Evolutionary conservation across 345 rosid species (phyloP), one percentile per base, ranked within the genome.

Genomic region (Luvunga scandens): DNA sequence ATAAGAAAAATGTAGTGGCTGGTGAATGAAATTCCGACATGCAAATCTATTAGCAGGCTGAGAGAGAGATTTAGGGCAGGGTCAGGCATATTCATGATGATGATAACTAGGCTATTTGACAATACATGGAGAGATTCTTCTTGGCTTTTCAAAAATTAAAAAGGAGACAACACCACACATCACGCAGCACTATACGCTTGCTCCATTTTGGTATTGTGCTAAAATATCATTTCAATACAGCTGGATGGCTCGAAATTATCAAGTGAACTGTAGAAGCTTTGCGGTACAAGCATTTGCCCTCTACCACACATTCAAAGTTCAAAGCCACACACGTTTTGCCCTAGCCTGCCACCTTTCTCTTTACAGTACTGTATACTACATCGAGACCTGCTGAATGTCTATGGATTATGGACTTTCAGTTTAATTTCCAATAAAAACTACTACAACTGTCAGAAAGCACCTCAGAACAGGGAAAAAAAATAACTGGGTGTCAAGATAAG

Each of bases 1-100:
- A 77, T 77, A 77, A 6, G n/a, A 63, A 24, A 57, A 45, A 13
- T 13, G 25, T 2, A 7, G 13, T 22, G 33, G 36, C 12, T 7
- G 16, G 27, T 53, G 53, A 50, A 33, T 0, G 38, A 6, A 61
- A 30, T 18, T 36, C 69, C 69, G 67, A 74, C 69, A 64, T 63
- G 70, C 38, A 64, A 75, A 75, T 75, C 78, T 75, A 48, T 21
- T 2, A 16, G 27, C 78, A 75, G 78, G 45, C 77, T 74, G 78
- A 45, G 61, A 9, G 28, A 18, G 24, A 75, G 78, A 75, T 75
- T 75, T 75, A 45, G 61, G 70, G 70, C 60, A 62, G 69, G 34
- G 9, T 0, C 16, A 34, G n/a, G 21, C 36, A 64, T 30, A 28
- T 48, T 75, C 61, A 48, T 60, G 62, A 59, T 59, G 21, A 53